phyloP scores from a whole-genome alignment of 2,329 filamentous ascomycete genomes.

The Colletotrichum filicis region DNA sequence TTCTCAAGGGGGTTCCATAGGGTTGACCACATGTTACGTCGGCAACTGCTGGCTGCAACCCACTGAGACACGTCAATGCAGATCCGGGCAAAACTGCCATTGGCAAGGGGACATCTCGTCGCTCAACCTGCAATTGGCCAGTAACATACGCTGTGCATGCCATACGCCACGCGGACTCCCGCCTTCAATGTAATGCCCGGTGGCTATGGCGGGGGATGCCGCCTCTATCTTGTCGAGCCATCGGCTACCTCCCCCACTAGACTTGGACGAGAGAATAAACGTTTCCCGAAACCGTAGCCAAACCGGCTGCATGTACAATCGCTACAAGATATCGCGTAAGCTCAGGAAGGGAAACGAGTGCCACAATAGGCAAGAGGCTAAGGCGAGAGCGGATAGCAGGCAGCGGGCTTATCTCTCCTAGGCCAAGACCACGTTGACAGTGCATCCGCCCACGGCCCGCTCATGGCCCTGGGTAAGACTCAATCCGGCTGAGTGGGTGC shows the following conservation, averaged over 20 bases:
- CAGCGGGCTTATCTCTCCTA: neutral
- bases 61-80: conserved; percentile 12
- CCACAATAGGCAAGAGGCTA: neutral
- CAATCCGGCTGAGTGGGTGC: conserved; percentile 1
- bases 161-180: neutral
- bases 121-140: neutral
- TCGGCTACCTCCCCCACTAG: neutral
- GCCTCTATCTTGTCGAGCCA: neutral
- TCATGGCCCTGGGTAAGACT: neutral
- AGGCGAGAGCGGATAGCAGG: neutral
- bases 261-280: neutral
- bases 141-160: neutral
- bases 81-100: neutral
- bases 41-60: conserved; percentile 17
- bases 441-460: neutral
- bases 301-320: neutral
- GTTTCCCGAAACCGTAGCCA: neutral
- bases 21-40: conserved; percentile 9
- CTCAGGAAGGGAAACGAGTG: neutral
- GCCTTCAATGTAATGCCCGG: neutral
- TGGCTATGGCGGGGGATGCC: neutral
- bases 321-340: neutral
- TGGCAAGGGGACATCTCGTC: neutral
- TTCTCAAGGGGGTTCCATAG: neutral
- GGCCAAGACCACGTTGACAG: neutral